phyloP scores from a whole-genome alignment of 2,329 filamentous ascomycete species.

The Penicillium sp. region DNA sequence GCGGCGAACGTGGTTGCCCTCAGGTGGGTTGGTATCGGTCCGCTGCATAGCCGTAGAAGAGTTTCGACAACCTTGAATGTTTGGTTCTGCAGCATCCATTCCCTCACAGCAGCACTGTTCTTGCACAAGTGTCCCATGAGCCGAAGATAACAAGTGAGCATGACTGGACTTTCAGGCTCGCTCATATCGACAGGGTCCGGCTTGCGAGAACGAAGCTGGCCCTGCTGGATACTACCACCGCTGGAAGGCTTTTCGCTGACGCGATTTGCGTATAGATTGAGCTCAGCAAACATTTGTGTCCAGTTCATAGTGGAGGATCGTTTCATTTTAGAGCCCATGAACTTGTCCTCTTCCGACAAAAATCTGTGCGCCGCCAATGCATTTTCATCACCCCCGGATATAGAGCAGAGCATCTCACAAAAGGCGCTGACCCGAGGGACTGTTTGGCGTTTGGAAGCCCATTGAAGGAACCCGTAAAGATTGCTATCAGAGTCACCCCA shows the following conservation, averaged over 20 bases:
- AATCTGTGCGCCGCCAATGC: constrained; percentile 87
- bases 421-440: constrained; percentile 96
- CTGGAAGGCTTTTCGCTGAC: constrained; percentile 71
- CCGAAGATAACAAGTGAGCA: constrained; percentile 92
- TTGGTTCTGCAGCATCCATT: constrained; percentile 72
- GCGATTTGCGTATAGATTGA: constrained; percentile 80
- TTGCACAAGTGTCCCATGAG: constrained; percentile 80
- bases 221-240: constrained; percentile 50
- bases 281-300: constrained; percentile 87
- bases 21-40: constrained; percentile 74
- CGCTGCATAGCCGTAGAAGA: constrained; percentile 78
- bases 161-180: constrained; percentile 92
- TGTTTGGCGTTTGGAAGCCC: constrained; percentile 93
- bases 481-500: constrained; percentile 94
- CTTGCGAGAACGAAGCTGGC: constrained; percentile 64
- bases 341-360: constrained; percentile 79
- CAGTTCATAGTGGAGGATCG: constrained; percentile 86
- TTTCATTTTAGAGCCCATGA: constrained; percentile 76
- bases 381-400: constrained; percentile 80
- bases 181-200: constrained; percentile 71
- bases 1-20: constrained; percentile 83
- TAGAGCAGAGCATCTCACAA: constrained; percentile 90
- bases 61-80: constrained; percentile 72
- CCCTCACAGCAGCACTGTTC: constrained; percentile 72
- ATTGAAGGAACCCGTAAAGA: constrained; percentile 90